phyloP scores from a whole-genome alignment of 352 stramenopile genomes.

The Hyaloperonospora brassicae region DNA sequence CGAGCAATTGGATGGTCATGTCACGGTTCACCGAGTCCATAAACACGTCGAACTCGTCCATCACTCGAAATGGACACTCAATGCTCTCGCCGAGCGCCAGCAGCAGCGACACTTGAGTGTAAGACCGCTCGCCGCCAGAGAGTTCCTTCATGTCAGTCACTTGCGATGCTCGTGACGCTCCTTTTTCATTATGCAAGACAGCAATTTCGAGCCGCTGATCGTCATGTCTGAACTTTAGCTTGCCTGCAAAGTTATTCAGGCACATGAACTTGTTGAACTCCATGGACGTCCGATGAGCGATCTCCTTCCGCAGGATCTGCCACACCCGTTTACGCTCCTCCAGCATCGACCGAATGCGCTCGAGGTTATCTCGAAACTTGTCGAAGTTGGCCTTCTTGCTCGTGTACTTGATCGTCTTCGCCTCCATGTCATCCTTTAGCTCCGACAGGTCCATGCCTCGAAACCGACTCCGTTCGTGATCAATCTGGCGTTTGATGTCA shows the following conservation, averaged over 20 bases:
- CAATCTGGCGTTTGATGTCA: slow-evolving; percentile 71
- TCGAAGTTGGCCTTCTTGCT: slow-evolving; percentile 60
- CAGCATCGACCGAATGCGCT: slow-evolving; percentile 62
- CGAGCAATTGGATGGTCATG: slow-evolving; percentile 92
- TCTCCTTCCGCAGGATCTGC: slow-evolving; percentile 72
- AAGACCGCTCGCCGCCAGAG: slow-evolving; percentile 95
- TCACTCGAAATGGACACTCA: slow-evolving; percentile 92
- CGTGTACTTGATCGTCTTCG: slow-evolving; percentile 61
- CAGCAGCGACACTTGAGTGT: slow-evolving; percentile 94
- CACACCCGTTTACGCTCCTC: slow-evolving; percentile 66
- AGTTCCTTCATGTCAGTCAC: slow-evolving; percentile 95
- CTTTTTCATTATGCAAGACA: slow-evolving; percentile 73
- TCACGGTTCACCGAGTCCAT: slow-evolving; percentile 96
- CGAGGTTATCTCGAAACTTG: slow-evolving; percentile 53
- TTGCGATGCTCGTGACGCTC: slow-evolving; percentile 62
- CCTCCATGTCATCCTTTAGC: slow-evolving; percentile 62
- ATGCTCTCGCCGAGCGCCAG: slow-evolving; percentile 89
- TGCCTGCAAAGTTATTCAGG: slow-evolving; percentile 79
- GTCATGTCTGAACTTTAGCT: slow-evolving; percentile 73
- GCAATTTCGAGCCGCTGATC: slow-evolving; percentile 71
- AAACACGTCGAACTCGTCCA: slow-evolving; percentile 99
- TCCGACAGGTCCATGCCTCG: slow-evolving; percentile 78
- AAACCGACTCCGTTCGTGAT: slow-evolving; percentile 65
- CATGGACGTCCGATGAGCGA: slow-evolving; percentile 64
- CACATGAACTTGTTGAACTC: slow-evolving; percentile 83